Base-by-base conservation (phyloP, 1,284 basidiomycete genomes). In the Neotropicomus parvogracilis region DNA sequence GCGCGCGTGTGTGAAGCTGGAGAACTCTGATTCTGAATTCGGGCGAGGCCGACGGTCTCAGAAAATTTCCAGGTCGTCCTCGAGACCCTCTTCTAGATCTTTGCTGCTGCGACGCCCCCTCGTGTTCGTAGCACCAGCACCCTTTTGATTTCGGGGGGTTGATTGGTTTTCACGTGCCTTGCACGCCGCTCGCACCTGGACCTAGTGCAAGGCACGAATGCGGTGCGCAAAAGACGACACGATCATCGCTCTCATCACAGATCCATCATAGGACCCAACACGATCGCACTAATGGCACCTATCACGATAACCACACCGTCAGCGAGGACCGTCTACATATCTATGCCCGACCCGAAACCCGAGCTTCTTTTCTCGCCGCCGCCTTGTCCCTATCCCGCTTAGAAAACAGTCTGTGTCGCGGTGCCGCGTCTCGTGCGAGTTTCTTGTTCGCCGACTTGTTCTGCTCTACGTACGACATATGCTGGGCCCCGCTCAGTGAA, bases 381-480 rank as follows among this genome's bases (percentile, higher is more conserved):
- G 72, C 78, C 55, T 77, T 74, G 19, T 85, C 81, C 68, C 83
- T 83, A 54, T 90, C 88, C 35, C 88, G 80, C 68, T 88, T 91
- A 48, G 81, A 75, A 68, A 94, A 94, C 42, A 94, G 68, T 69
- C 88, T 89, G 74, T 91, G 83, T 49, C 89, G 79, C 40, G 70
- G 64, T 16, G 78, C 73, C 8, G 70, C 73, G 49, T 88, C 85
- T 53, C 83, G 79, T 39, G 89, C 83, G 31, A 95, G 76, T 55
- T 83, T 81, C 71, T 86, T 87, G 75, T 95, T 95, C 52, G 86
- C 84, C 27, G 84, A 88, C 71, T 91, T 92, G 73, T 93, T 94
- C 69, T 91, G 88, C 70, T 95, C 92, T 44, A 90, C 78, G 63
- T 94, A 95, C 52, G 84, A 88, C 85, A 95, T 88, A 64, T 93